Evolutionary conservation across 1,284 basidiomycete genomes (phyloP).

Genomic region (Microbotryum lychnidis-dioicae): DNA sequence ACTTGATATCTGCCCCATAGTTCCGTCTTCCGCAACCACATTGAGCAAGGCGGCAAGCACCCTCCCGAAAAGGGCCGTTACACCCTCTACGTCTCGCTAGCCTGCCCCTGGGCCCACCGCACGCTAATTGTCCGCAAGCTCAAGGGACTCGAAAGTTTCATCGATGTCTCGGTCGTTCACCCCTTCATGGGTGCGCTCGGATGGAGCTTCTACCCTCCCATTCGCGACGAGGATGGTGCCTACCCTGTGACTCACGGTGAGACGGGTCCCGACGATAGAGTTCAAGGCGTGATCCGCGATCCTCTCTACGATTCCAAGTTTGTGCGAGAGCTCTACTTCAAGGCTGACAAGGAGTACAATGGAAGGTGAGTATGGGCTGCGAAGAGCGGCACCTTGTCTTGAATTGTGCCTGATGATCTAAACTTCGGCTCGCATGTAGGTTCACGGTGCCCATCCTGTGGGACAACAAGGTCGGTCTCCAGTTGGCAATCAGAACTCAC

Average conservation of each 20-base stretch:
- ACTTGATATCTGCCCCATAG: neutral
- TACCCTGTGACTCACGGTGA: conserved; percentile 20
- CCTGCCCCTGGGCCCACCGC: conserved; percentile 56
- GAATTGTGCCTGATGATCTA: neutral
- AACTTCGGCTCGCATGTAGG: conserved; percentile 31
- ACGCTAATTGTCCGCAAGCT: conserved; percentile 79
- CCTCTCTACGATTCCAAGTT: conserved; percentile 61
- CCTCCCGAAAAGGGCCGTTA: conserved; percentile 79
- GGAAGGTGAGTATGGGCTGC: conserved; percentile 48
- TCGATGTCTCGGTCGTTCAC: conserved; percentile 72
- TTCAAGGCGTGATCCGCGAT: conserved; percentile 64
- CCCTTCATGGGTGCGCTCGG: conserved; percentile 61
- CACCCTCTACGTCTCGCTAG: conserved; percentile 78
- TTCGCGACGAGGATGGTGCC: conserved; percentile 24
- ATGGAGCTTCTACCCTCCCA: conserved; percentile 29
- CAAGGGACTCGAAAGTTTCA: conserved; percentile 79
- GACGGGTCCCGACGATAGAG: conserved; percentile 50
- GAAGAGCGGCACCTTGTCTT: neutral
- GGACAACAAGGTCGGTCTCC: conserved; percentile 65
- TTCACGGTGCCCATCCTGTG: conserved; percentile 90
- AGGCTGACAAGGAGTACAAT: conserved; percentile 59
- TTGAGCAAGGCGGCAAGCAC: conserved; percentile 58
- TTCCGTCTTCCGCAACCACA: conserved; percentile 40
- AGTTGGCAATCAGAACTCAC: too few relatives aligned
- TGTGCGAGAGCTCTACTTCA: conserved; percentile 77